These are phyloP conservation scores for Mariannaea sp. DNA, from an alignment of 2,329 filamentous ascomycete species.

Conservation along the genomic window DNA sequence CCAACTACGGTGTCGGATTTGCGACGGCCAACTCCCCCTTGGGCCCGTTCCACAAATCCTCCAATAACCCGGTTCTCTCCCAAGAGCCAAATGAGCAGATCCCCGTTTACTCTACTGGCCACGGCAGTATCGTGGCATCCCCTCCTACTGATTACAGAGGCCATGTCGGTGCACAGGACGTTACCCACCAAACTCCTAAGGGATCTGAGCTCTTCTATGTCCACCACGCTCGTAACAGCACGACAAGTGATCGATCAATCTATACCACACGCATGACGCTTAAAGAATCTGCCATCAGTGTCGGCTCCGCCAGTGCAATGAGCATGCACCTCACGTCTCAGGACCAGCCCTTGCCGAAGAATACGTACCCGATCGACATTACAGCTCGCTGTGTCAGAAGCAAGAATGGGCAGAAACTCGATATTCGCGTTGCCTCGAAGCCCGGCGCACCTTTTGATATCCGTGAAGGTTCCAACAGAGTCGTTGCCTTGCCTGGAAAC, in stretches of 20 bases:
- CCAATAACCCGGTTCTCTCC: constrained; percentile 40
- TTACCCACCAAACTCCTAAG: constrained; percentile 36
- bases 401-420: neutral
- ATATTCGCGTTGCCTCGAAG: constrained; percentile 19
- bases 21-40: constrained; percentile 41
- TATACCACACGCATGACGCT: constrained; percentile 43
- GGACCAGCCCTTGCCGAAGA: constrained; percentile 40
- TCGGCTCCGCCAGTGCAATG: constrained; percentile 38
- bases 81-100: constrained; percentile 36
- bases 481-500: constrained; percentile 15
- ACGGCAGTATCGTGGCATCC: constrained; percentile 43
- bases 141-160: constrained; percentile 27
- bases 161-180: constrained; percentile 39
- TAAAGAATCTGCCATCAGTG: constrained; percentile 26
- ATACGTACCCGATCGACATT: constrained; percentile 39
- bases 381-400: constrained; percentile 17
- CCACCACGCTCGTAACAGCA: constrained; percentile 42
- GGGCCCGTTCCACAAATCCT: constrained; percentile 42
- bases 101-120: constrained; percentile 43
- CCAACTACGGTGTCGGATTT: constrained; percentile 45
- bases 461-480: constrained; percentile 22
- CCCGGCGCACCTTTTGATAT: constrained; percentile 22
- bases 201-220: constrained; percentile 44
- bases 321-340: constrained; percentile 39
- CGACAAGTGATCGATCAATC: constrained; percentile 34